These are phyloP conservation scores for Pittosporum tobira DNA, from an alignment of 129 eudicot species.

Conservation along the genomic window DNA sequence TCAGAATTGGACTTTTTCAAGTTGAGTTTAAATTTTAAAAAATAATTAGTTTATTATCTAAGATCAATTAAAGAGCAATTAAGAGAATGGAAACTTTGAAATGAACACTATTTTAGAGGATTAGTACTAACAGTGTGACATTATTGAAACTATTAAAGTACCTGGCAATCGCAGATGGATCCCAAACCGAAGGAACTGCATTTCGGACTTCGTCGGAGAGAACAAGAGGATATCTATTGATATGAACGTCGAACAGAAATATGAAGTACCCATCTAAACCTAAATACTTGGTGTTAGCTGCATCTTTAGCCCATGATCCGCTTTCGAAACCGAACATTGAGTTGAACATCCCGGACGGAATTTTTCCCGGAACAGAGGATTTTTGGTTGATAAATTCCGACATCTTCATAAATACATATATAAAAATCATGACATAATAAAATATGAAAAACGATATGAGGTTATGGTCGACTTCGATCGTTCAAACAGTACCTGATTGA, in stretches of 20 bases:
- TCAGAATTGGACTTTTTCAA: too few species aligned
- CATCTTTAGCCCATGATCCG: slow-evolving; percentile 85
- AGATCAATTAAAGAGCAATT: background rate
- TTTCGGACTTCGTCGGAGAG: slow-evolving; percentile 63
- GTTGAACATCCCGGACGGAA: slow-evolving; percentile 76
- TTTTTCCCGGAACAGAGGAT: slow-evolving; percentile 60
- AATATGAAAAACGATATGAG: background rate
- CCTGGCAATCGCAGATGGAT: slow-evolving; percentile 90
- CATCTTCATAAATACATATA: slow-evolving; percentile 36
- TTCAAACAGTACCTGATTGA: slow-evolving; percentile 83
- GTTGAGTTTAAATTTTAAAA: too few species aligned
- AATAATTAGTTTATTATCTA: too few species aligned
- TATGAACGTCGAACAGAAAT: slow-evolving; percentile 44
- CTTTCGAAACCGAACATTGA: slow-evolving; percentile 78
- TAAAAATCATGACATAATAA: background rate
- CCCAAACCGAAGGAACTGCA: slow-evolving; percentile 82
- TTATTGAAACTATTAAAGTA: background rate
- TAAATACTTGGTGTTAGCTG: slow-evolving; percentile 55
- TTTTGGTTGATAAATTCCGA: slow-evolving; percentile 65
- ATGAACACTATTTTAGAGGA: too few species aligned
- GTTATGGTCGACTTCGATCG: too few species aligned
- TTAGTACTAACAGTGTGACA: too few species aligned
- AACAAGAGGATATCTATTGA: slow-evolving; percentile 70
- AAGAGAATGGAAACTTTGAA: too few species aligned
- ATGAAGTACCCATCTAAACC: slow-evolving; percentile 89